A percentile compares a stretch with the other conserved stretches of the same genome.
These are phyloP conservation scores for Boletellus ananas DNA, from an alignment of 768 basidiomycete species.

Conservation along the genomic window DNA sequence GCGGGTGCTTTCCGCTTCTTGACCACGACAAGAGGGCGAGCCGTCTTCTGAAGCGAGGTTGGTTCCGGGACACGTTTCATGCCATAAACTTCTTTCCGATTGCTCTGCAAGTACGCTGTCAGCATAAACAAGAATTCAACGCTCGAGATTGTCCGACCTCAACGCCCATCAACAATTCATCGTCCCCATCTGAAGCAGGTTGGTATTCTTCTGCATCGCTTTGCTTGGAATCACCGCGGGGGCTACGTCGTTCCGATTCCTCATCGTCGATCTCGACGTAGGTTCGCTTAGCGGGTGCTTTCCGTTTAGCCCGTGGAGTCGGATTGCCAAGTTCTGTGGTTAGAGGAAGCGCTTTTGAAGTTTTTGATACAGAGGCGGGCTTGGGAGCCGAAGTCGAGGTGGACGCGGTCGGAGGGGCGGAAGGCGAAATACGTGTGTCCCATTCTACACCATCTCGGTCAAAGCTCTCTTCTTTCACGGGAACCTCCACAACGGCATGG, in stretches of 20 bases:
- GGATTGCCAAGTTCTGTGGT: not conserved
- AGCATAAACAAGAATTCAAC: not conserved
- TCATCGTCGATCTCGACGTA: slow-evolving; percentile 35
- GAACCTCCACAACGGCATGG: slow-evolving; percentile 52
- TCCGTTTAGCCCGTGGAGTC: slow-evolving; percentile 19
- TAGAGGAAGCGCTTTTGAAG: slow-evolving; percentile 9
- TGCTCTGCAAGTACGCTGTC: slow-evolving; percentile 31
- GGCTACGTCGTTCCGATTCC: slow-evolving; percentile 18
- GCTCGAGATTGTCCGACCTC: slow-evolving; percentile 38
- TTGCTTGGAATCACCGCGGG: slow-evolving; percentile 6
- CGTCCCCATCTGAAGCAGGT: slow-evolving; percentile 43
- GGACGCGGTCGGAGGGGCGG: slow-evolving; percentile 11
- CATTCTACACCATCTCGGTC: slow-evolving; percentile 32
- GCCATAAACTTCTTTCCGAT: slow-evolving; percentile 35
- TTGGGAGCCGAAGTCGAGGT: slow-evolving; percentile 12
- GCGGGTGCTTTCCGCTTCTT: slow-evolving; percentile 23
- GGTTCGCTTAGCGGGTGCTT: slow-evolving; percentile 18
- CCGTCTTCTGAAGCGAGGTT: slow-evolving; percentile 3
- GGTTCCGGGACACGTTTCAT: slow-evolving; percentile 25
- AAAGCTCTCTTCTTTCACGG: slow-evolving; percentile 61
- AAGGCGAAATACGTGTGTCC: slow-evolving; percentile 4
- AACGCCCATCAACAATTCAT: slow-evolving; percentile 60
- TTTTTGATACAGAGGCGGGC: slow-evolving; percentile 4
- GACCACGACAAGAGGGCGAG: not conserved
- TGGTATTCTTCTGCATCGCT: slow-evolving; percentile 11